A percentile compares a stretch with the other conserved stretches of the same genome.
These are phyloP conservation scores for Symmetrospora coprosmae DNA, from an alignment of 768 basidiomycete genomes.

Conservation along the genomic window DNA sequence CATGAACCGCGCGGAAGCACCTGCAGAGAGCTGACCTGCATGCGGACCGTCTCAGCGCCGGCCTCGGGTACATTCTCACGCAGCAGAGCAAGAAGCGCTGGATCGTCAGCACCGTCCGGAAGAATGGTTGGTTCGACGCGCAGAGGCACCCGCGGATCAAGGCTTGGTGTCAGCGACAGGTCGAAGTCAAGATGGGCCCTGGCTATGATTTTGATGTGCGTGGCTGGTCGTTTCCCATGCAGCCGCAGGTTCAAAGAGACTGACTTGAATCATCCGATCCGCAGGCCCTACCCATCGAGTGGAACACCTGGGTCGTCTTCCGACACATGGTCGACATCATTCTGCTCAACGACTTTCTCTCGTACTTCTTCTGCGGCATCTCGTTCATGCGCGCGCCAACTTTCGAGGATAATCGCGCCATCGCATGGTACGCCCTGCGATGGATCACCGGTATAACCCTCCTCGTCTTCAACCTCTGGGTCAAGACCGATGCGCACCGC, in stretches of 20 bases:
- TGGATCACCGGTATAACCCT: constrained; percentile 76
- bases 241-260: not conserved
- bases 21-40: not conserved
- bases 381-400: constrained; percentile 44
- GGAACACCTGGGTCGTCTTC: constrained; percentile 92
- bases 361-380: constrained; percentile 90
- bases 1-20: not conserved
- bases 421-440: constrained; percentile 61
- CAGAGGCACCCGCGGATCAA: constrained; percentile 39
- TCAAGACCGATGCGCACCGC: constrained; percentile 92
- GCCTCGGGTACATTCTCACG: constrained; percentile 82
- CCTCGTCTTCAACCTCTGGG: constrained; percentile 93
- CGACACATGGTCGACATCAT: constrained; percentile 92
- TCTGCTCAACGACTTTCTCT: constrained; percentile 84
- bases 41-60: constrained; percentile 40
- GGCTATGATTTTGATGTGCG: constrained; percentile 83
- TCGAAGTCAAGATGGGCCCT: constrained; percentile 82
- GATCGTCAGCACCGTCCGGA: constrained; percentile 69
- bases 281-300: constrained; percentile 76
- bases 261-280: constrained; percentile 15
- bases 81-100: constrained; percentile 90
- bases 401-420: constrained; percentile 66
- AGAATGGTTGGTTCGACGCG: constrained; percentile 73
- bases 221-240: constrained; percentile 24
- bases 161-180: constrained; percentile 70